Conservation (phyloP, 2,329 filamentous ascomycete genomes). For the Beauveria bassiana region DNA sequence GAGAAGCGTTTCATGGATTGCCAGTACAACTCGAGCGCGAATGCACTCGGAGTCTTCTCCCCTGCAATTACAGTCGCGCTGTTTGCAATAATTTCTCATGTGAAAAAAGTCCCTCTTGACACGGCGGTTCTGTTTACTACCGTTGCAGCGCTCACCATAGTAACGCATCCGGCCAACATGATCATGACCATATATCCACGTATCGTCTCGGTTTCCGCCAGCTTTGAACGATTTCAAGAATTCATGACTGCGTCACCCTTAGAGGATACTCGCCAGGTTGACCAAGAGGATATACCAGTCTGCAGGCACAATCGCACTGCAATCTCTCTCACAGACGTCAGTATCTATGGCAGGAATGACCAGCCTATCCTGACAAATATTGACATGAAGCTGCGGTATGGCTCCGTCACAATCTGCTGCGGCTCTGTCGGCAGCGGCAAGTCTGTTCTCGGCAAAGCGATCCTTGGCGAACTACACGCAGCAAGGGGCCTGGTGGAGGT, state of each 20-base stretch:
- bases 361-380: not conserved
- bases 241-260: conserved; percentile 3
- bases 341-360: not conserved
- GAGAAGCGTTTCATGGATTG: conserved; percentile 5
- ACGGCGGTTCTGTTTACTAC: conserved; percentile 5
- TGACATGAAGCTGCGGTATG: not conserved
- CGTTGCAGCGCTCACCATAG: conserved; percentile 6
- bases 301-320: not conserved
- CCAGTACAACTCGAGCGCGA: conserved; percentile 10
- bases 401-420: conserved; percentile 6
- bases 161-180: conserved; percentile 17
- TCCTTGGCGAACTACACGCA: conserved; percentile 1
- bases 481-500: not conserved
- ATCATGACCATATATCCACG: conserved; percentile 15
- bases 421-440: conserved; percentile 9
- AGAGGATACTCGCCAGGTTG: not conserved
- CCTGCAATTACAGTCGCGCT: conserved; percentile 9
- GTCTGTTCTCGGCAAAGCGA: conserved; percentile 1
- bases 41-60: conserved; percentile 5
- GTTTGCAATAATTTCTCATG: not conserved
- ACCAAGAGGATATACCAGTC: not conserved
- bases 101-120: not conserved
- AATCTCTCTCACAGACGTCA: not conserved
- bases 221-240: conserved; percentile 6
- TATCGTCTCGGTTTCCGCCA: not conserved